Evolutionary conservation across 345 rosid genomes (phyloP).

Genomic region (Citrus sinensis): DNA sequence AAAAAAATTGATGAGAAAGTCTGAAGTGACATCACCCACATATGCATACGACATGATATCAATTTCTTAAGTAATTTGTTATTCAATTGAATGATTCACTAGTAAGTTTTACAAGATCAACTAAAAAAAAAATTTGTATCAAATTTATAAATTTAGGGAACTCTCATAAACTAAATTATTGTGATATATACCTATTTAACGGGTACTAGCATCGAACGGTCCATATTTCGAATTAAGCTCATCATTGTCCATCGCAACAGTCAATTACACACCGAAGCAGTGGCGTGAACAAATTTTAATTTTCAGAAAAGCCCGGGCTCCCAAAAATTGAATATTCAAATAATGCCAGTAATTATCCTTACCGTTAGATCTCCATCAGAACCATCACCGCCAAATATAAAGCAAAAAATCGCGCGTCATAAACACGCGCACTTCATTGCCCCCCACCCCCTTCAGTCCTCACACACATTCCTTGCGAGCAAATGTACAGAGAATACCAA

Average conservation of each 20-base stretch:
- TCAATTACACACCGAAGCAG: background rate
- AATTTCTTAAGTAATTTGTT: no score
- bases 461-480: background rate
- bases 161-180: no score
- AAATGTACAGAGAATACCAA: background rate
- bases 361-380: background rate
- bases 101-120: no score
- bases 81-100: no score
- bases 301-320: background rate
- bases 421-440: constrained; percentile 11
- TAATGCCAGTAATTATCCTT: background rate
- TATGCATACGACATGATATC: no score
- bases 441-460: background rate
- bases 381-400: background rate
- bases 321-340: background rate
- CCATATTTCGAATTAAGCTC: background rate
- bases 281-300: background rate
- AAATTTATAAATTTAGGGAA: no score
- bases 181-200: no score
- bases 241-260: background rate
- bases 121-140: no score
- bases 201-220: background rate
- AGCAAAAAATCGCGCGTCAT: background rate
- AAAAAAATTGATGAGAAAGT: no score
- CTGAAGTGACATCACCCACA: no score